phyloP scores from a whole-genome alignment of 2,329 filamentous ascomycete species.

The Leptographium radiaticola region DNA sequence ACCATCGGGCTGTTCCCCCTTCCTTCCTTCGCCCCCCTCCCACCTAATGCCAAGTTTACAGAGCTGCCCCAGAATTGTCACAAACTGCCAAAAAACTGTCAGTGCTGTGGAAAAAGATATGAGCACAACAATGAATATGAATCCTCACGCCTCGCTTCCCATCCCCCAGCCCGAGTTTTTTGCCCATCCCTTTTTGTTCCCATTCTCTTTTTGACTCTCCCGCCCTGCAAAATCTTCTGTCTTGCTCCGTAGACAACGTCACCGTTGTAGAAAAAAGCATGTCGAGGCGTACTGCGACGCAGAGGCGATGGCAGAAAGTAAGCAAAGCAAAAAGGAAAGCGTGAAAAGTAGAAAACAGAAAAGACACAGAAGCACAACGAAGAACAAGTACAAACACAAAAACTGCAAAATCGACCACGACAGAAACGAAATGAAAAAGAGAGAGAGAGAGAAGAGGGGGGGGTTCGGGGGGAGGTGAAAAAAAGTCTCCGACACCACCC shows the following conservation, averaged over 20 bases:
- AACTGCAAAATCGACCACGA: conserved; percentile 3
- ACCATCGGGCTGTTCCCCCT: neutral
- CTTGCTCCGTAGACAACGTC: neutral
- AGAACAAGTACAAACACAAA: neutral
- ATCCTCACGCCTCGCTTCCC: conserved; percentile 10
- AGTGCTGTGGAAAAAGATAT: conserved; percentile 8
- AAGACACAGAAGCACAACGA: neutral
- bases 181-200: conserved; percentile 4
- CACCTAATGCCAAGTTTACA: neutral
- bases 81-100: neutral
- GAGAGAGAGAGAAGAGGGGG: conserved; percentile 3
- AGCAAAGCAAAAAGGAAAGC: neutral
- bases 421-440: conserved; percentile 4
- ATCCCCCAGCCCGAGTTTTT: conserved; percentile 3
- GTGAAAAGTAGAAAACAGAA: neutral
- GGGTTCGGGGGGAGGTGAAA: neutral
- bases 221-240: neutral
- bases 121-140: conserved; percentile 3
- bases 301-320: neutral
- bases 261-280: neutral
- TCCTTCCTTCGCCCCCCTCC: neutral
- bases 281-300: neutral
- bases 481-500: conserved; percentile 12
- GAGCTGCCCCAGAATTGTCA: neutral
- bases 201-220: neutral